Percentiles rank a stretch among this genome's conserved stretches.
Conservation (phyloP, 139 green algal species). For the Limnomonas spitsbergensis region DNA sequence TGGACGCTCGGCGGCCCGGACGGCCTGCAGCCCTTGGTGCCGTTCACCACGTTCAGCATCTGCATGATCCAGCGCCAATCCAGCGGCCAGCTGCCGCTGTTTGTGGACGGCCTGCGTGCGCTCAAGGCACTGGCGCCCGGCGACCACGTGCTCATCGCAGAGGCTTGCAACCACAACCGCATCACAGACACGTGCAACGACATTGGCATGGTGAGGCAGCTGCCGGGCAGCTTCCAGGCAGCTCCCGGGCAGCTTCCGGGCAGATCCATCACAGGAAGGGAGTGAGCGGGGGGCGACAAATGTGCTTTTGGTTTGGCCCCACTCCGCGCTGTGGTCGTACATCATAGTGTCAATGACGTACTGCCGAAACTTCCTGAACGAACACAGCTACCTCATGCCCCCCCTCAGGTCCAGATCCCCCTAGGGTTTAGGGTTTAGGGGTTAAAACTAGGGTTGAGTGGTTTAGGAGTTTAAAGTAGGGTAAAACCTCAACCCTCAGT, state of each 20-base stretch:
- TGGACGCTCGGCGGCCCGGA: conserved; percentile 54
- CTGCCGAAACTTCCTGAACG: too few relatives aligned
- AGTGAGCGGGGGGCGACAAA: too few relatives aligned
- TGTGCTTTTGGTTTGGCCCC: too few relatives aligned
- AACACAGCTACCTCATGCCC: too few relatives aligned
- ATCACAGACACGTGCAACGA: conserved; percentile 67
- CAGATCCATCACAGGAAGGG: background rate
- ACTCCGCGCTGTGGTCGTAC: too few relatives aligned
- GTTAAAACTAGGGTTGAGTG: too few relatives aligned
- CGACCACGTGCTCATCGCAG: conserved; percentile 46
- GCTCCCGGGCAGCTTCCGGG: background rate
- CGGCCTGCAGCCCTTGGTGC: conserved; percentile 44
- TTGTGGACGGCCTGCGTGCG: conserved; percentile 46
- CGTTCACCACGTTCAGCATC: conserved; percentile 67
- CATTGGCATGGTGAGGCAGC: conserved; percentile 67
- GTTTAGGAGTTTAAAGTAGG: too few relatives aligned
- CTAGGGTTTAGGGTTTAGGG: too few relatives aligned
- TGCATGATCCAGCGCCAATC: conserved; percentile 55
- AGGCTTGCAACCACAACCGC: conserved; percentile 73
- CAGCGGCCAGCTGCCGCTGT: conserved; percentile 49
- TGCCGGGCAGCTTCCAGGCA: too few relatives aligned
- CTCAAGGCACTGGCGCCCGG: conserved; percentile 29
- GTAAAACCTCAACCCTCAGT: too few relatives aligned
- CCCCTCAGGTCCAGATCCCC: too few relatives aligned
- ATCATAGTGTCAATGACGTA: too few relatives aligned